Percentiles rank a stretch among this genome's conserved stretches.
These are phyloP conservation scores for Arctostaphylos glauca DNA, from an alignment of 148 eudicot species.

Conservation along the genomic window DNA sequence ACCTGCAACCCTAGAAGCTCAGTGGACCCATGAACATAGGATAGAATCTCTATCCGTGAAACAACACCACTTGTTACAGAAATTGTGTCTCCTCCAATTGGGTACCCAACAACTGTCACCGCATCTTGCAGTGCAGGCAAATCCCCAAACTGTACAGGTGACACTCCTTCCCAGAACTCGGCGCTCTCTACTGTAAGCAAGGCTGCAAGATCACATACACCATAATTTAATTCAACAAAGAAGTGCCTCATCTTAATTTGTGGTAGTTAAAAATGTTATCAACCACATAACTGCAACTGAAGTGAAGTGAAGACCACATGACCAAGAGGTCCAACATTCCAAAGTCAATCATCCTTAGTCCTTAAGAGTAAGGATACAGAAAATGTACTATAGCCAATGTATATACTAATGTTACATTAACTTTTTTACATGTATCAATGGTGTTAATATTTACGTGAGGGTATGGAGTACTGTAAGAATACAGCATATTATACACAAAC, in stretches of 20 bases:
- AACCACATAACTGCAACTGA: background rate
- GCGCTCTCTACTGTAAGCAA: constrained; percentile 78
- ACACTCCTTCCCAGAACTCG: constrained; percentile 91
- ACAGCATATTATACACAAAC: no score
- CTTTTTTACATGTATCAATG: background rate
- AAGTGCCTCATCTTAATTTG: background rate
- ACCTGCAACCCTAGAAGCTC: constrained; percentile 96
- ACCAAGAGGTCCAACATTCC: background rate
- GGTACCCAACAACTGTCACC: constrained; percentile 92
- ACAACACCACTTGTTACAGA: constrained; percentile 98
- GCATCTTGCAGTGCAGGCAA: constrained; percentile 95
- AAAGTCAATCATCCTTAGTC: background rate
- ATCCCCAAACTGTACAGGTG: constrained; percentile 77
- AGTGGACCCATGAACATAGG: constrained; percentile 91
- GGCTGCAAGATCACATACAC: constrained; percentile 47
- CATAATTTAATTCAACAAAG: constrained; percentile 1
- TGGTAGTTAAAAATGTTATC: background rate
- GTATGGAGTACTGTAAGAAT: no score
- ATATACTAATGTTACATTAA: background rate
- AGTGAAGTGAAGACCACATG: background rate
- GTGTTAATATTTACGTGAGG: no score
- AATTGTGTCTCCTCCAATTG: constrained; percentile 94
- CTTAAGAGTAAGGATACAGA: no score
- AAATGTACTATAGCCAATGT: background rate
- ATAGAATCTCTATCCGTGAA: constrained; percentile 87